Percentiles rank a stretch among this genome's conserved stretches.
These are phyloP conservation scores for Brettanomyces bruxellensis DNA, from an alignment of 805 yeast species.

Conservation along the genomic window DNA sequence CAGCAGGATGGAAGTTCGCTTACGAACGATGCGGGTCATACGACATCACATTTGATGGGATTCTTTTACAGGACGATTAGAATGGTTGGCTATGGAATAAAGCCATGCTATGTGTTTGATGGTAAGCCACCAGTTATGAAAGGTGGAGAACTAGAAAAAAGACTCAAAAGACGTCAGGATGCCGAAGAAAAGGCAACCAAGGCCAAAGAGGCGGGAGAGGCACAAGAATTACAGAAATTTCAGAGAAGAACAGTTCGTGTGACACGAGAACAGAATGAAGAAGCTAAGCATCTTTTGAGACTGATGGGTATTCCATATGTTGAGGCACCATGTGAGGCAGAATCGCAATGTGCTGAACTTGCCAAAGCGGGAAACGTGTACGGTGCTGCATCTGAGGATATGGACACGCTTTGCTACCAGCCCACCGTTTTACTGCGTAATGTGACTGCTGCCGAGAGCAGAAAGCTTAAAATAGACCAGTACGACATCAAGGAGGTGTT, in stretches of 20 bases:
- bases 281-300: slow-evolving; percentile 70
- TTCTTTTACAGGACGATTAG: slow-evolving; percentile 90
- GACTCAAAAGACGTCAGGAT: slow-evolving; percentile 71
- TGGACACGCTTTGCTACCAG: slow-evolving; percentile 93
- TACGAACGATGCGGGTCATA: slow-evolving; percentile 82
- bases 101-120: slow-evolving; percentile 94
- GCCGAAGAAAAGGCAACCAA: slow-evolving; percentile 71
- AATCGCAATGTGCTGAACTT: slow-evolving; percentile 93
- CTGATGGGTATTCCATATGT: slow-evolving; percentile 95
- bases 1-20: slow-evolving; percentile 95
- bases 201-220: slow-evolving; percentile 71
- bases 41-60: slow-evolving; percentile 91
- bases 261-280: slow-evolving; percentile 85
- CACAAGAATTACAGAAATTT: slow-evolving; percentile 63
- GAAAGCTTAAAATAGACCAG: slow-evolving; percentile 88
- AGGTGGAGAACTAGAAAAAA: slow-evolving; percentile 85
- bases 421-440: slow-evolving; percentile 81
- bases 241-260: slow-evolving; percentile 88
- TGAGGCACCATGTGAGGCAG: slow-evolving; percentile 97
- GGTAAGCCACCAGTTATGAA: slow-evolving; percentile 95
- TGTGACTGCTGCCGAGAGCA: slow-evolving; percentile 87
- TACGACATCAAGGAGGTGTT: slow-evolving; percentile 59
- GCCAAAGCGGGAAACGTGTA: slow-evolving; percentile 87
- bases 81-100: slow-evolving; percentile 85
- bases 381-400: slow-evolving; percentile 97